Conservation (phyloP, 2,329 filamentous ascomycete genomes). For the Xylogone sp. region DNA sequence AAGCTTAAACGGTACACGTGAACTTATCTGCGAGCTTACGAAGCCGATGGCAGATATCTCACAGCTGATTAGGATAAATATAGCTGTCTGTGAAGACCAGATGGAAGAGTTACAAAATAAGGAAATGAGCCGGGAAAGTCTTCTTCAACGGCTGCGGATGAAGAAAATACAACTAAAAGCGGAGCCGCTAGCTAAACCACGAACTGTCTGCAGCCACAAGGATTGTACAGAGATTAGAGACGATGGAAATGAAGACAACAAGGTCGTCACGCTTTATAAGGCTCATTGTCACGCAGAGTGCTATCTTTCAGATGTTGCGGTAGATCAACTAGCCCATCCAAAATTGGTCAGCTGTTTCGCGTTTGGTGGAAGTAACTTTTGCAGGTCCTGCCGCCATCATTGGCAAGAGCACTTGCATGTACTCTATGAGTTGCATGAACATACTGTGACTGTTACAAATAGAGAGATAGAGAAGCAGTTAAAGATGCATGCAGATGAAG, state of each 20-base stretch:
- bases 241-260: constrained; percentile 15
- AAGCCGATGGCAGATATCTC: constrained; percentile 35
- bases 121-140: constrained; percentile 20
- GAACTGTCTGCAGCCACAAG: constrained; percentile 29
- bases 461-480: constrained; percentile 21
- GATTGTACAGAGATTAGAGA: constrained; percentile 25
- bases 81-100: constrained; percentile 26
- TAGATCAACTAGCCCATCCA: constrained; percentile 20
- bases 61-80: constrained; percentile 28
- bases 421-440: constrained; percentile 24
- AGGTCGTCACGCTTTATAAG: constrained; percentile 24
- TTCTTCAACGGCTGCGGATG: constrained; percentile 24
- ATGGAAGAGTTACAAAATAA: constrained; percentile 22
- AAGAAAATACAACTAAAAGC: constrained; percentile 22
- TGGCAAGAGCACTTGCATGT: constrained; percentile 36
- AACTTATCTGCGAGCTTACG: constrained; percentile 32
- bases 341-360: constrained; percentile 25
- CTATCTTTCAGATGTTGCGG: constrained; percentile 23
- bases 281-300: constrained; percentile 29
- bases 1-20: constrained; percentile 33
- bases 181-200: constrained; percentile 19
- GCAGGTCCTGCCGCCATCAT: constrained; percentile 27
- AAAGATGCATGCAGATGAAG: constrained; percentile 17
- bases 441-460: constrained; percentile 21
- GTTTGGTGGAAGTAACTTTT: constrained; percentile 18